Base-by-base conservation (phyloP, 2,329 filamentous ascomycete genomes). In the Helicocarpus griseus region DNA sequence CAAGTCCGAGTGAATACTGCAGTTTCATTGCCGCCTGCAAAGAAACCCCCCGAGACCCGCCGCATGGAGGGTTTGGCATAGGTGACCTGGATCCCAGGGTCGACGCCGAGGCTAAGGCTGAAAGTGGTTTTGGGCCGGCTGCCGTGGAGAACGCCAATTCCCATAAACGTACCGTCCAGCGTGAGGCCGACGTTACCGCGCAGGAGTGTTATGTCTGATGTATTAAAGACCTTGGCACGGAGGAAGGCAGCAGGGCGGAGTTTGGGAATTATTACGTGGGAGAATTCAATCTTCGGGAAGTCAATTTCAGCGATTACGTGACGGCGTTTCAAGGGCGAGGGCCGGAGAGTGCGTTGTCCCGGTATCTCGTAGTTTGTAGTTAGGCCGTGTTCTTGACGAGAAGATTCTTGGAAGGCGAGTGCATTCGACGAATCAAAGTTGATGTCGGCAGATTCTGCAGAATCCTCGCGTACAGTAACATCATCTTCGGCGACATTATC, bases 331-430 rank as follows among this genome's bases (percentile, higher is more conserved):
- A 63, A 56, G 35, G 56, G 60, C 0, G 68, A 70, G 4, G 69
- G 69, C 2, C 52, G 54, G 1, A 72, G 54, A 1, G 67, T 71
- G 49, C 68, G 69, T 2, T 55, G 56, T 3, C 68, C 66, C 1
- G 69, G 69, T 2, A 72, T 61, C 14, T 71, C 64, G 54, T 72
- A 72, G 4, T 64, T 66, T 5, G 69, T 67, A 9, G 69, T 72
- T 17, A 72, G 57, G n/a, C 69, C 69, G 50, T 65, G 63, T 49
- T 71, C 64, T 56, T 70, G 66, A 54, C 67, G 69, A 33, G 61
- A 47, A 7, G 68, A 65, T 52, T 69, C 66, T 52, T 67, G 65
- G 47, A 64, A 65, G 4, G 56, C 61, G 40, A 66, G 52, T 2
- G 53, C 60, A 51, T 35, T 61, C 40, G 21, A 58, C 14, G 45